phyloP scores from a whole-genome alignment of 805 yeast genomes.

The Brettanomyces sp. region DNA sequence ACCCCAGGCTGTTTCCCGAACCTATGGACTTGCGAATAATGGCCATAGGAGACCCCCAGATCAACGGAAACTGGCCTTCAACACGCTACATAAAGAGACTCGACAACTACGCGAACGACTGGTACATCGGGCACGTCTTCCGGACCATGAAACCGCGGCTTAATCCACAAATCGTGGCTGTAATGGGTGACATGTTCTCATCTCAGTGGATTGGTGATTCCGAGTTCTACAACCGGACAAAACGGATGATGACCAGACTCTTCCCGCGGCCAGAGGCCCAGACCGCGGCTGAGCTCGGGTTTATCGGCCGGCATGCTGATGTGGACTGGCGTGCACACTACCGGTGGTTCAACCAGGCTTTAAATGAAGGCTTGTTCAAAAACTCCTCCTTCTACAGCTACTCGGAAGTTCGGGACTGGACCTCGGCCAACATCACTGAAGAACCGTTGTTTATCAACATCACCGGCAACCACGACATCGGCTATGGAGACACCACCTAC shows the following conservation, averaged over 20 bases:
- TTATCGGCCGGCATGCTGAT: conserved; percentile 39
- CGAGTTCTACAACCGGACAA: conserved; percentile 76
- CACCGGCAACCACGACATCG: conserved; percentile 94
- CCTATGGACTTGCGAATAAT: conserved; percentile 44
- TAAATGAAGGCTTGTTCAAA: conserved; percentile 24
- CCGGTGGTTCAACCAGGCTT: conserved; percentile 22
- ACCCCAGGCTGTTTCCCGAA: conserved; percentile 6
- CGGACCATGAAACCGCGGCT: conserved; percentile 51
- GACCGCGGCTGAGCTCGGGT: conserved; percentile 38
- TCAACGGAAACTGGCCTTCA: conserved; percentile 73
- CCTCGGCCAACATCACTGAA: conserved; percentile 24
- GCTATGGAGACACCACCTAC: conserved; percentile 92
- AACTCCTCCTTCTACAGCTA: conserved; percentile 34
- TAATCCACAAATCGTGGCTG: conserved; percentile 73
- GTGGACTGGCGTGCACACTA: conserved; percentile 45
- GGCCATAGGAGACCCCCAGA: conserved; percentile 95
- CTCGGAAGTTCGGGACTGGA: conserved; percentile 61
- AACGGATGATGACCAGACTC: conserved; percentile 60
- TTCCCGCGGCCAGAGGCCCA: conserved; percentile 51
- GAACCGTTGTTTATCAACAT: conserved; percentile 71
- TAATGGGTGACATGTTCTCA: conserved; percentile 87
- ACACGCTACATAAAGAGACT: conserved; percentile 66
- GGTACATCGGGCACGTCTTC: conserved; percentile 79
- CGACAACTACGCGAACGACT: conserved; percentile 86
- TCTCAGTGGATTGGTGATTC: conserved; percentile 91